Conservation (phyloP, 331 rosid species). For the Stylosanthes scabra region DNA sequence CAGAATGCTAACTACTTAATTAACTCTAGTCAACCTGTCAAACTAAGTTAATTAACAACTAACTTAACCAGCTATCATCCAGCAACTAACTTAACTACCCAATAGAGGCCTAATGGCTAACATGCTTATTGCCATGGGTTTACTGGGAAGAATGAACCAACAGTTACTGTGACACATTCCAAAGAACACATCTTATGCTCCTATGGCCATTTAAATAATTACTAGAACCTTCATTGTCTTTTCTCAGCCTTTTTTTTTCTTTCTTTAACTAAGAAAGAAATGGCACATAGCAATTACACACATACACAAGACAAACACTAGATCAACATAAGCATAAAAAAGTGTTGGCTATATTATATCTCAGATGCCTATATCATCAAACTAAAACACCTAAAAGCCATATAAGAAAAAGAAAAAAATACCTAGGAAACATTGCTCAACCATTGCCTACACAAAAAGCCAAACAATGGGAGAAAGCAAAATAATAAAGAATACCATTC, state of each 20-base stretch:
- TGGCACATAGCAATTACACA: background rate
- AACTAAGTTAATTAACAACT: too few relatives aligned
- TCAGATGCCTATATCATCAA: background rate
- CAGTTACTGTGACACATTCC: background rate
- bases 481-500: background rate
- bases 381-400: background rate
- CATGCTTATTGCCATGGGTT: background rate
- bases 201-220: background rate
- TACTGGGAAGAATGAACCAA: background rate
- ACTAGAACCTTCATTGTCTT: background rate
- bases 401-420: too few relatives aligned
- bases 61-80: too few relatives aligned
- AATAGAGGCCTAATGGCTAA: too few relatives aligned
- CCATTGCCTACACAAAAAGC: background rate
- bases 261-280: constrained; percentile 15
- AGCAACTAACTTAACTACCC: too few relatives aligned
- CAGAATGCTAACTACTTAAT: too few relatives aligned
- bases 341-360: background rate
- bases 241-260: too few relatives aligned
- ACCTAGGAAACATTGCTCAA: background rate
- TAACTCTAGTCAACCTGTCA: too few relatives aligned
- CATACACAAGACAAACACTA: constrained; percentile 14
- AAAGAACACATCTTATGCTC: background rate
- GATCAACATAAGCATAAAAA: constrained; percentile 1
- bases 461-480: background rate